Conservation (phyloP, 768 basidiomycete genomes). For the Leccinum ochraceum region DNA sequence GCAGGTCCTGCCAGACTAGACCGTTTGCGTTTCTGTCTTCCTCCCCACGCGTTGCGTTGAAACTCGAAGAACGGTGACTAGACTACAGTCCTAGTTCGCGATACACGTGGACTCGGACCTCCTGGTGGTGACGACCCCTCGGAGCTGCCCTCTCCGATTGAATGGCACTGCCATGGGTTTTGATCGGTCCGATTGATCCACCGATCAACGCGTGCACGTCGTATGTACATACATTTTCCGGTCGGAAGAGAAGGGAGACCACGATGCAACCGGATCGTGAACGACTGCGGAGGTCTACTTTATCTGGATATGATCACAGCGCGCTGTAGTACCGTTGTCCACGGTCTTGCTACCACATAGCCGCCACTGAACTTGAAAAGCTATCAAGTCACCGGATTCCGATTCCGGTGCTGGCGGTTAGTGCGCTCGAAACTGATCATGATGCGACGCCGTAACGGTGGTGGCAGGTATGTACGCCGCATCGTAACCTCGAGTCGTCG, state of each 20-base stretch:
- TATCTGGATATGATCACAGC: background rate
- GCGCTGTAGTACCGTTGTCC: background rate
- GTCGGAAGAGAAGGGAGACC: background rate
- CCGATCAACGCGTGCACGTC: background rate
- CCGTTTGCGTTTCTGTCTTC: background rate
- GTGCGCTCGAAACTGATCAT: background rate
- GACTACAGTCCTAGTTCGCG: background rate
- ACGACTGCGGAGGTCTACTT: background rate
- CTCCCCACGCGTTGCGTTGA: background rate
- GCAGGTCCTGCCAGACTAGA: background rate
- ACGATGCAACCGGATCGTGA: background rate
- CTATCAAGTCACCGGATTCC: background rate
- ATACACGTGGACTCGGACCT: background rate
- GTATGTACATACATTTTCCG: background rate
- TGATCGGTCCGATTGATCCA: background rate
- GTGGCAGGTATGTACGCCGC: background rate
- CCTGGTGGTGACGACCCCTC: background rate
- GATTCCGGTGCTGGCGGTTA: background rate
- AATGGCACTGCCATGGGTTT: background rate
- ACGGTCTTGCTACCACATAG: background rate
- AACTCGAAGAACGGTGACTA: background rate
- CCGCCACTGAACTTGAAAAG: background rate
- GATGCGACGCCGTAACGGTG: background rate
- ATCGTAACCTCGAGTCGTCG: background rate
- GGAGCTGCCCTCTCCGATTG: background rate